Conservation (phyloP, 1,139 yeast genomes). For the Debaryomyces subglobosus region DNA sequence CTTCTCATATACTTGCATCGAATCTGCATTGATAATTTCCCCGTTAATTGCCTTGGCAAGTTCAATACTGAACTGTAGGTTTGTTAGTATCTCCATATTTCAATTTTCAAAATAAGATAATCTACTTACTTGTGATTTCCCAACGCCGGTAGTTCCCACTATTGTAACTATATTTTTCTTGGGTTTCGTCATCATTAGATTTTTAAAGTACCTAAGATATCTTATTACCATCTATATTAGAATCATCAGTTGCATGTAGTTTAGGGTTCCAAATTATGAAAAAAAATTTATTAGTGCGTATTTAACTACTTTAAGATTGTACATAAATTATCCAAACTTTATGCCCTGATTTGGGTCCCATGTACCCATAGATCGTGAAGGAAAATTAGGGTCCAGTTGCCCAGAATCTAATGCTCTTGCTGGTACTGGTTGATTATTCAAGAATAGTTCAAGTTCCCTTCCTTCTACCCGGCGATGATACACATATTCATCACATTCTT, state of each 20-base stretch:
- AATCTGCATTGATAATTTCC: constrained; percentile 92
- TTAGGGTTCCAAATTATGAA: constrained; percentile 1
- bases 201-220: constrained; percentile 26
- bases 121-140: constrained; percentile 74
- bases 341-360: constrained; percentile 41
- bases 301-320: not conserved
- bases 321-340: constrained; percentile 23
- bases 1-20: constrained; percentile 89
- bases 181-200: constrained; percentile 28
- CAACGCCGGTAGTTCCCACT: constrained; percentile 99
- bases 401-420: not conserved
- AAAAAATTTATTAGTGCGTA: constrained; percentile 1
- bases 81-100: constrained; percentile 1
- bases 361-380: constrained; percentile 15
- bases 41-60: constrained; percentile 79
- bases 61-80: constrained; percentile 62
- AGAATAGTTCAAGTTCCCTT: constrained; percentile 42
- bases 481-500: constrained; percentile 59
- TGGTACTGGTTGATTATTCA: constrained; percentile 6
- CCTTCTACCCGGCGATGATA: constrained; percentile 57
- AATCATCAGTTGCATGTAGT: not conserved
- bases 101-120: not conserved
- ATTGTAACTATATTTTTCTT: constrained; percentile 59
- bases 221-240: constrained; percentile 13
- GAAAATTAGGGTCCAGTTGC: not conserved